These are phyloP conservation scores for Paecilomyces dactylethromorphus DNA, from an alignment of 2,329 filamentous ascomycete genomes.

Conservation along the genomic window DNA sequence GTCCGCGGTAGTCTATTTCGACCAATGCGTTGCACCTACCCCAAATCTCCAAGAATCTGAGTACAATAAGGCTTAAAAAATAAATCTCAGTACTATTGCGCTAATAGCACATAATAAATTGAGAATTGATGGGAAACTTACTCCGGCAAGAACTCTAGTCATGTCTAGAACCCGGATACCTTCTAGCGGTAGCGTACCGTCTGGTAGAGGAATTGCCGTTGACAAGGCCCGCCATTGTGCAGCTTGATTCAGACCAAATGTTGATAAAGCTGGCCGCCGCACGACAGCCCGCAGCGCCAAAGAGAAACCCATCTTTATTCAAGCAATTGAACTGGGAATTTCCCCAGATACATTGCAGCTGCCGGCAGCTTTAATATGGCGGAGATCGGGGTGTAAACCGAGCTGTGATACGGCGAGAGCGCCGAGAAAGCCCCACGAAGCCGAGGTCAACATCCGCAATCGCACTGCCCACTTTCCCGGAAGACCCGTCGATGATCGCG, in stretches of 20 bases:
- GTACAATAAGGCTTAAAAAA: constrained; percentile 73
- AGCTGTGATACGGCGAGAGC: not conserved
- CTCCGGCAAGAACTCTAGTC: constrained; percentile 90
- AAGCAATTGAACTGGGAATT: not conserved
- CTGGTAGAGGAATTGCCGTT: constrained; percentile 35
- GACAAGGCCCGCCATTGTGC: constrained; percentile 31
- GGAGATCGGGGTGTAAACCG: not conserved
- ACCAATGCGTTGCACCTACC: constrained; percentile 52
- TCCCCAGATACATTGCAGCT: not conserved
- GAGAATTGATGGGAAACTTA: constrained; percentile 44
- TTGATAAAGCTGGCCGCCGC: constrained; percentile 15
- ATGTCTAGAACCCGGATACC: constrained; percentile 90
- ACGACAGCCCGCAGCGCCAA: constrained; percentile 18
- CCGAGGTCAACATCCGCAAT: constrained; percentile 7
- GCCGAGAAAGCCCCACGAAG: constrained; percentile 12
- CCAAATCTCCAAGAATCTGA: constrained; percentile 91
- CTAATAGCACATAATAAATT: not conserved
- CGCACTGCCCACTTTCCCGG: not conserved
- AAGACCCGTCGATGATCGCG: not conserved
- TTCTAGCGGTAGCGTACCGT: constrained; percentile 61
- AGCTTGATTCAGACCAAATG: constrained; percentile 13
- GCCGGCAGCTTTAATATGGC: not conserved
- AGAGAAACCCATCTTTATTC: constrained; percentile 17
- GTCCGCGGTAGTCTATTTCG: not conserved
- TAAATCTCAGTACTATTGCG: constrained; percentile 8